Base-by-base conservation (phyloP, 2,329 filamentous ascomycete genomes). In the Colletotrichum tanaceti region DNA sequence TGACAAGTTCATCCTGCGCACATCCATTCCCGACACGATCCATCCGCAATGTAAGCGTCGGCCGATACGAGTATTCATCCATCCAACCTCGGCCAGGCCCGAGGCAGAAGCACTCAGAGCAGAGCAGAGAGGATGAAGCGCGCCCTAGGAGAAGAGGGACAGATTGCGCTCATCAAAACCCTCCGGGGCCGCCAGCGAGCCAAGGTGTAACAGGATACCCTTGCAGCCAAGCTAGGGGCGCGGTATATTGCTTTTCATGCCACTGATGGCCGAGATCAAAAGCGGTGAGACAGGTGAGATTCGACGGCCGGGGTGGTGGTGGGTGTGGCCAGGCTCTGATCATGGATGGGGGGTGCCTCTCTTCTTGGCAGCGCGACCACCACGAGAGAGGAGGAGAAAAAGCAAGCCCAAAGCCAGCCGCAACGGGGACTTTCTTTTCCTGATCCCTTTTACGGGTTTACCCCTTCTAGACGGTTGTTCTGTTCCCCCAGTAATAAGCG, bases 201-300 rank as follows among this genome's bases (percentile, higher is more conserved):
- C 54, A 52, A 61, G 62, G 66, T 66, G 66, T 38, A 54, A 22
- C 35, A 69, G 63, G 28, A 52, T 52, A 62, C 62, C 66, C 66
- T 61, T 69, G 66, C 62, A 60, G 52, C 49, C 62, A 49, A 52
- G 65, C 65, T 44, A 65, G 66, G 65, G 66, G 44, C 49, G 35
- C n/a, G n/a, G 44, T 18, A 35, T 32, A 65, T 65, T 65, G 62
- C 62, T 65, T 61, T 61, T 60, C 63, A 22, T 55, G 41, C 43
- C 66, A 66, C 18, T 28, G 28, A 32, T 32, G 28, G 28, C 28
- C 2, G 49, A 53, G 55, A 61, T 61, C 49, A 55, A 28, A 9
- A 54, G 66, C 62, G 66, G 66, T 66, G 66, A 69, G 66, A 65
- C 66, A 61, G 28, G 41, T 28, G 22, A 65, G 22, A 65, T 59